Evolutionary conservation across 2,329 filamentous ascomycete species (phyloP), one percentile per base, ranked within the genome.

Genomic region (Hymenoscyphus scutula): DNA sequence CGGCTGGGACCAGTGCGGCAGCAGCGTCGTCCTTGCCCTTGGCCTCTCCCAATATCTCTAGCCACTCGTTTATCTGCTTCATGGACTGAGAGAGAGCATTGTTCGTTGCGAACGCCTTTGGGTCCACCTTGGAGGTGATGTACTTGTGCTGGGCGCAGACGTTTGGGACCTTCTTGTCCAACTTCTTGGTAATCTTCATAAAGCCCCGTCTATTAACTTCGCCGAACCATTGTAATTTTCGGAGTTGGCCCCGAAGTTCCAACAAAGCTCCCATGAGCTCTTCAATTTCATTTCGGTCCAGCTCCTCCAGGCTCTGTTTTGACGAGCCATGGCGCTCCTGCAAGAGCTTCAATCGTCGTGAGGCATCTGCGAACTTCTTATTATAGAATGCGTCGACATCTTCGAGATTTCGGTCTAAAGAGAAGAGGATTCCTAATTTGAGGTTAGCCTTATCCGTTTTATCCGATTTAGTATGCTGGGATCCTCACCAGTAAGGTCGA

Each of bases 141-240:
- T 98, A 99, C 62, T 88, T 86, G 74, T 91, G 88, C 78, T 97
- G 93, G 0, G 91, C 89, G 58, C 88, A 84, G 3, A 87, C 85
- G 54, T 85, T 83, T 1, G 89, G 83, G 2, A 97, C 85, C 78
- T 96, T 97, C 79, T 99, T 99, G 78, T 99, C 95, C 54, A 97
- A 81, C 78, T 99, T 99, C 81, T 99, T 99, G 58, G 95, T 97
- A 76, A 99, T 99, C 79, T 99, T 99, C 75, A 96, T 86, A 73
- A 99, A 99, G 1, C 95, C 95, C 67, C 91, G 84, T 59, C 93
- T 86, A 76, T 99, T 99, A 72, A 98, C 94, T 77, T 98, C 94
- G 57, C 93, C 94, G 74, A 98, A 99, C 93, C 93, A 98, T 76
- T 96, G 91, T 59, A 99, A 81, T 72, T 98, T 98, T 64, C 95